Evolutionary conservation across 2,329 filamentous ascomycete genomes (phyloP).

Genomic region (Xylaria sp.): DNA sequence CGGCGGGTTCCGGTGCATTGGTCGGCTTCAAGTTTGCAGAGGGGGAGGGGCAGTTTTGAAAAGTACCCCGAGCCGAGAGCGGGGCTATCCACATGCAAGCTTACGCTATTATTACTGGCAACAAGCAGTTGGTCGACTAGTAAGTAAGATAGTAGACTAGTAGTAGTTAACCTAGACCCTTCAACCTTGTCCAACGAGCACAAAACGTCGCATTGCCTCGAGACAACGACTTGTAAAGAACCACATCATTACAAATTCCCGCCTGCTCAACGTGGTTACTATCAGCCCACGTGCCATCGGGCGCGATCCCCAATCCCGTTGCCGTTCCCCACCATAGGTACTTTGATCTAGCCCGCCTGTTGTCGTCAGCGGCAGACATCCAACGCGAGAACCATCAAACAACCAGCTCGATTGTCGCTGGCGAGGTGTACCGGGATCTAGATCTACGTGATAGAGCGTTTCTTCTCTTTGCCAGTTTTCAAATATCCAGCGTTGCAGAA

Average conservation of each 20-base stretch:
- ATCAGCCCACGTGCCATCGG: slow-evolving; percentile 5
- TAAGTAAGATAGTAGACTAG: neutral
- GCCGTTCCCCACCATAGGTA: neutral
- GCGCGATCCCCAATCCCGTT: neutral
- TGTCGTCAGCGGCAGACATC: slow-evolving; percentile 15
- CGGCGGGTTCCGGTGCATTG: neutral
- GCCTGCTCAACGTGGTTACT: neutral
- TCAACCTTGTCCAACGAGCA: neutral
- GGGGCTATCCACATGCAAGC: slow-evolving; percentile 24
- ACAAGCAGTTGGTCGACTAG: neutral
- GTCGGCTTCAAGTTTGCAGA: neutral
- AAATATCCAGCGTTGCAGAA: neutral
- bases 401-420: neutral
- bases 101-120: neutral
- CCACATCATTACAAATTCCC: neutral
- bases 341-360: neutral
- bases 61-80: neutral
- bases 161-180: neutral
- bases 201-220: neutral
- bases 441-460: neutral
- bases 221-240: neutral
- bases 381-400: neutral
- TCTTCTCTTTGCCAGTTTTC: neutral
- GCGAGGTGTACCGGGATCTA: neutral
- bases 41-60: slow-evolving; percentile 3